phyloP scores from a whole-genome alignment of 208 protist species.

The Trypanosoma rangeli region DNA sequence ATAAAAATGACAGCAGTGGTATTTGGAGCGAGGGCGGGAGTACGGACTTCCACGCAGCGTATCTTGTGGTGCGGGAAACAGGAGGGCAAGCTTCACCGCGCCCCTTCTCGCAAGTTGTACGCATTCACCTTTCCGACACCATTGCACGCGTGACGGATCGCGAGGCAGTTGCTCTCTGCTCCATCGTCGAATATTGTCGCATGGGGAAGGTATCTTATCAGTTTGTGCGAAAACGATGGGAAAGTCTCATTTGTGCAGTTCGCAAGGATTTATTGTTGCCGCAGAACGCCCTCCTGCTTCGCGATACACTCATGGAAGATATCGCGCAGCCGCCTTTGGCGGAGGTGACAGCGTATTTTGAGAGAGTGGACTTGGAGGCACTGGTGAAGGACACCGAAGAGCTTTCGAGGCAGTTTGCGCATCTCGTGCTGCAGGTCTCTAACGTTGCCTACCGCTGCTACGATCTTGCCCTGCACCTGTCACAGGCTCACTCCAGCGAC shows the following conservation, averaged over 20 bases:
- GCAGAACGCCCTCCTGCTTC: conserved; percentile 40
- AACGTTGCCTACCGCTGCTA: conserved; percentile 26
- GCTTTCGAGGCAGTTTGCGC: conserved; percentile 20
- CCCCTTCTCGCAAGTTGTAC: conserved; percentile 26
- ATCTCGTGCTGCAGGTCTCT: conserved; percentile 29
- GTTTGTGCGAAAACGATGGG: conserved; percentile 31
- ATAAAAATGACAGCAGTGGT: background rate
- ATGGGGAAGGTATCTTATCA: conserved; percentile 33
- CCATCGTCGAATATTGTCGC: conserved; percentile 51
- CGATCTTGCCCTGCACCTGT: conserved; percentile 32
- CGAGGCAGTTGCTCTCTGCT: conserved; percentile 37
- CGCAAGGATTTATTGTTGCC: conserved; percentile 46
- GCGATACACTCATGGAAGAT: conserved; percentile 57
- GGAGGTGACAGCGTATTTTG: conserved; percentile 41
- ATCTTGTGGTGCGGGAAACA: conserved; percentile 17
- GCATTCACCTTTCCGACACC: conserved; percentile 29
- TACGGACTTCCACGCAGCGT: conserved; percentile 2
- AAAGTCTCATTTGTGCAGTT: conserved; percentile 22
- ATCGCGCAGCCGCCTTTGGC: conserved; percentile 31
- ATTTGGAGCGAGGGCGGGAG: background rate
- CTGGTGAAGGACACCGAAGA: conserved; percentile 35
- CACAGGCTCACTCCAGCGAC: conserved; percentile 13
- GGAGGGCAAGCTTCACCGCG: background rate
- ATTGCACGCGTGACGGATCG: conserved; percentile 31
- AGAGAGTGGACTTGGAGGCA: conserved; percentile 29